Evolutionary conservation across 1,284 basidiomycete species (phyloP).

Genomic region (Xerocomus amazonicus): DNA sequence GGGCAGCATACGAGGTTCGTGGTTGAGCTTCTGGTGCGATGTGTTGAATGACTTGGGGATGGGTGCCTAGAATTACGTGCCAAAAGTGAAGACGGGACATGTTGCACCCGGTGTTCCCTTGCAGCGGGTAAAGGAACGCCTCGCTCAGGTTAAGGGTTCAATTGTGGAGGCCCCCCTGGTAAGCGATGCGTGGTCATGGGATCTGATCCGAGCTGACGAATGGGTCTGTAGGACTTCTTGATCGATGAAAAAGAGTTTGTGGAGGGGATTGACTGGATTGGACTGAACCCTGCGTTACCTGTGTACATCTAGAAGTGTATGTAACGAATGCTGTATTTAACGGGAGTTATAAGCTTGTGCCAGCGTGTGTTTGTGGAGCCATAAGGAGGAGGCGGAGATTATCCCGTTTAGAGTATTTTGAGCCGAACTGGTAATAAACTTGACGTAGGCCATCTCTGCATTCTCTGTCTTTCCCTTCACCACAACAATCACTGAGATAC

Average conservation of each 20-base stretch:
- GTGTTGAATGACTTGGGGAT: constrained; percentile 6
- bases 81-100: constrained; percentile 80
- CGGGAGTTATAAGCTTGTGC: no score
- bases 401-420: constrained; percentile 2
- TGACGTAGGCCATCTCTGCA: background rate
- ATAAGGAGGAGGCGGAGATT: constrained; percentile 14
- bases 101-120: constrained; percentile 66
- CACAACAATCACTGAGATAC: constrained; percentile 1
- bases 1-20: constrained; percentile 72
- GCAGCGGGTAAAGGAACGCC: constrained; percentile 67
- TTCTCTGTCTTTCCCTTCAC: background rate
- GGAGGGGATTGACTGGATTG: constrained; percentile 68
- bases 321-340: background rate
- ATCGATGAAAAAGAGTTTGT: constrained; percentile 74
- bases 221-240: constrained; percentile 62
- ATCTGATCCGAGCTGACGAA: constrained; percentile 12
- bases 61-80: constrained; percentile 54
- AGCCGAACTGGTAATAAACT: constrained; percentile 6
- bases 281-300: constrained; percentile 70
- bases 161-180: constrained; percentile 78
- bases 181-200: constrained; percentile 9
- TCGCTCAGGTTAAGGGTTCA: constrained; percentile 66
- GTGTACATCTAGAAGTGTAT: constrained; percentile 56
- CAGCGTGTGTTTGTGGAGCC: background rate
- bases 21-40: constrained; percentile 21